Evolutionary conservation across 2,329 filamentous ascomycete genomes (phyloP), one percentile per base, ranked within the genome.

Genomic region (Claviceps citrina): DNA sequence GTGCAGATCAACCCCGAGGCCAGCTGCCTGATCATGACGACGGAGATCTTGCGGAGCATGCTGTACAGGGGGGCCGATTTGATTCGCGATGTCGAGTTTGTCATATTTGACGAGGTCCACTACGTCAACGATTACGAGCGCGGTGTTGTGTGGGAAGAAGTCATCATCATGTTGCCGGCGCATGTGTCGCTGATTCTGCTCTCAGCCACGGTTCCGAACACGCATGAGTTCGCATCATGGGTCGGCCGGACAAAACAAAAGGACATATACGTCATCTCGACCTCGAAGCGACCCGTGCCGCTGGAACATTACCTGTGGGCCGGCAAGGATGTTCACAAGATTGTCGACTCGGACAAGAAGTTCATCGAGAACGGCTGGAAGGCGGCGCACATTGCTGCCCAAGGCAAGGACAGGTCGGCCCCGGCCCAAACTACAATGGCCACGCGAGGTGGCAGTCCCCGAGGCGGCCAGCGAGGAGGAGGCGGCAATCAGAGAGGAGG

Each of bases 21-120:
- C 22, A 96, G 89, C 61, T 98, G 91, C 62, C 70, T 98, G 31
- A 96, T 98, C 60, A 98, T 98, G 91, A 98, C 91, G 0, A 98
- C 91, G 0, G 91, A 98, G 56, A 98, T 98, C 63, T 63, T 98
- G 43, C 77, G 91, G 43, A 96, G 91, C 66, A 98, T 98, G 89
- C 75, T 98, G 35, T 98, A 98, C 54, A 76, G 89, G 44, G 91
- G 91, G 44, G 89, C 91, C 5, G 91, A 98, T 64, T 64, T 98
- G 13, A 95, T 98, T 49, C 76, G 91, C 50, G 91, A 98, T 55
- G 91, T 98, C 7, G 91, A 98, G 49, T 98, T 93, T 57, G 91
- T 98, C 50, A 95, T 98, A 36, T 98, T 98, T 46, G 91, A 98
- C 53, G 91, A 98, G 60, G 91, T 98, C 2, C 91, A 98, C 61